Conservation (phyloP, 805 yeast genomes). For the Tetrapisispora namnaoensis region DNA sequence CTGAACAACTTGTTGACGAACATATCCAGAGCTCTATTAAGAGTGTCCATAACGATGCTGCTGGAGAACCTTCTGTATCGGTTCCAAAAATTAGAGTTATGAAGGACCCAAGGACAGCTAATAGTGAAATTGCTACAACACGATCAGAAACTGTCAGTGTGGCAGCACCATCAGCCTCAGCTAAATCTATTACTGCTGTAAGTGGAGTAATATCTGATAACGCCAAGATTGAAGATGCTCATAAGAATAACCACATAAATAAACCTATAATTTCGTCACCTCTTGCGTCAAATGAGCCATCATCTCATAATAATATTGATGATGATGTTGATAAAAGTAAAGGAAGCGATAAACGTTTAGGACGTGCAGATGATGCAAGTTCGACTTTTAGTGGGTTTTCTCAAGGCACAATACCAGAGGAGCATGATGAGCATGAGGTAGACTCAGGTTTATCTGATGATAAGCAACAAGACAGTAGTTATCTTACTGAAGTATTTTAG, state of each 20-base stretch:
- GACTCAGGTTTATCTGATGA: conserved; percentile 3
- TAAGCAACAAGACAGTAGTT: conserved; percentile 12
- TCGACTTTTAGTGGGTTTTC: conserved; percentile 25
- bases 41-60: neutral
- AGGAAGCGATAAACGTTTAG: no score
- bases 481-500: conserved; percentile 22
- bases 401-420: conserved; percentile 17
- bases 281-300: neutral
- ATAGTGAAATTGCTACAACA: neutral
- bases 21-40: conserved; percentile 1
- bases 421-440: conserved; percentile 5
- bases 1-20: conserved; percentile 16
- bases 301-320: conserved; percentile 1
- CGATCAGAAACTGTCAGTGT: conserved; percentile 1
- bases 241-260: neutral
- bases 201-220: conserved; percentile 10
- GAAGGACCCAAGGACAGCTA: conserved; percentile 1
- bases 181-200: conserved; percentile 13
- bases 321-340: conserved; percentile 1
- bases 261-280: conserved; percentile 1
- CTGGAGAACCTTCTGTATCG: conserved; percentile 1
- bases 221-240: neutral
- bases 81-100: conserved; percentile 4
- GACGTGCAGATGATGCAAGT: conserved; percentile 1
- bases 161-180: conserved; percentile 12